phyloP scores from a whole-genome alignment of 805 yeast genomes.

The Pachysolen tannophilus region DNA sequence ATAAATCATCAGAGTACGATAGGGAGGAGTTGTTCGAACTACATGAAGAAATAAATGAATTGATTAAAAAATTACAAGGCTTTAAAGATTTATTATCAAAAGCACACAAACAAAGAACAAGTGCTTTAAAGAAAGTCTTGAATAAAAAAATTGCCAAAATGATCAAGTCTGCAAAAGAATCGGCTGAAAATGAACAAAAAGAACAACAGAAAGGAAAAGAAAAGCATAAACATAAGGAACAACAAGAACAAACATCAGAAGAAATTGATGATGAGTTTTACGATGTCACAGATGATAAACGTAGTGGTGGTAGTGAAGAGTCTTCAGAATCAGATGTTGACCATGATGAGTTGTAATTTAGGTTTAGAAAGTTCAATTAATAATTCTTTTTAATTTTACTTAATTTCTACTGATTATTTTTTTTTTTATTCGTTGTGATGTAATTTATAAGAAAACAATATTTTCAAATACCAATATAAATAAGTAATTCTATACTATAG shows the following conservation, averaged over 20 bases:
- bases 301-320: too few species aligned
- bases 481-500: too few species aligned
- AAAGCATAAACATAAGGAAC: neutral
- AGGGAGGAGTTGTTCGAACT: conserved; percentile 18
- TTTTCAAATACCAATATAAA: too few species aligned
- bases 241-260: neutral
- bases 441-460: too few species aligned
- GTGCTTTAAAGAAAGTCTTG: conserved; percentile 12
- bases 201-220: neutral
- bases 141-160: conserved; percentile 6
- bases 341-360: neutral
- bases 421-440: too few species aligned
- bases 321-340: neutral
- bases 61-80: conserved; percentile 12
- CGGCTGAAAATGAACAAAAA: neutral
- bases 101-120: conserved; percentile 21
- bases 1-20: conserved; percentile 10
- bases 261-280: neutral
- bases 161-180: conserved; percentile 3
- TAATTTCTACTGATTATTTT: too few species aligned
- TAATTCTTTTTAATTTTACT: too few species aligned
- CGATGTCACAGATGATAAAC: too few species aligned
- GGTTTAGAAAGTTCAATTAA: too few species aligned
- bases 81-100: conserved; percentile 13
- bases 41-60: conserved; percentile 15